Evolutionary conservation across 2,329 filamentous ascomycete species (phyloP), one percentile per base, ranked within the genome.

Genomic region (Esteya vermicola): DNA sequence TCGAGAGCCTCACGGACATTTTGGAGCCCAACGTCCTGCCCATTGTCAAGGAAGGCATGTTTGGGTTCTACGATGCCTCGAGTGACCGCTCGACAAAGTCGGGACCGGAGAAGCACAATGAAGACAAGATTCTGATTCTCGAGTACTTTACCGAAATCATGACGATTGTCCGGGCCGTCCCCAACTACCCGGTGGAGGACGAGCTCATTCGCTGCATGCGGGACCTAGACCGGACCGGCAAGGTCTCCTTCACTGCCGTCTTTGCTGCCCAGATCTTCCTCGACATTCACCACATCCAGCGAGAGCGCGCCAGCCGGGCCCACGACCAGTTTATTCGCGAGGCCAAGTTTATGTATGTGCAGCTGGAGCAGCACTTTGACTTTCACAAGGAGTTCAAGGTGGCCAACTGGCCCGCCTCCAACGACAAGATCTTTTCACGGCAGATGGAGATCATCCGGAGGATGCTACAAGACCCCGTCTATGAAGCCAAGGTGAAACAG

Each of bases 211-310:
- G n/a, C n/a, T n/a, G n/a, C n/a, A n/a, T 0, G 48, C 47, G 49
- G 19, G 48, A 58, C 30, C 41, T 61, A 16, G 46, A 51, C 22
- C 42, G 50, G 8, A 62, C 56, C 0, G 32, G 43, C 2, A 36
- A 54, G 7, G 42, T 61, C 3, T 48, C 61, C 0, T 54, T 64
- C 31, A 57, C 52, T 42, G 50, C 60, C 8, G 49, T 58, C 2
- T 66, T 65, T 40, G 59, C 59, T 9, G 50, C 56, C 6, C 61
- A 66, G 35, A 43, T 63, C 14, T 60, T 58, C 42, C 55, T 67
- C 5, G 62, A 67, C 32, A 58, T 64, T 26, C 54, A 61, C 16
- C 54, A 63, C 42, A 41, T 44, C 4, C 45, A 64, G 3, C 42
- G 56, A 14, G 43, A 44, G 20, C 18, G 38, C 2, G 43, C 43